phyloP scores from a whole-genome alignment of 2,329 filamentous ascomycete species.

The Sporothrix phasma region DNA sequence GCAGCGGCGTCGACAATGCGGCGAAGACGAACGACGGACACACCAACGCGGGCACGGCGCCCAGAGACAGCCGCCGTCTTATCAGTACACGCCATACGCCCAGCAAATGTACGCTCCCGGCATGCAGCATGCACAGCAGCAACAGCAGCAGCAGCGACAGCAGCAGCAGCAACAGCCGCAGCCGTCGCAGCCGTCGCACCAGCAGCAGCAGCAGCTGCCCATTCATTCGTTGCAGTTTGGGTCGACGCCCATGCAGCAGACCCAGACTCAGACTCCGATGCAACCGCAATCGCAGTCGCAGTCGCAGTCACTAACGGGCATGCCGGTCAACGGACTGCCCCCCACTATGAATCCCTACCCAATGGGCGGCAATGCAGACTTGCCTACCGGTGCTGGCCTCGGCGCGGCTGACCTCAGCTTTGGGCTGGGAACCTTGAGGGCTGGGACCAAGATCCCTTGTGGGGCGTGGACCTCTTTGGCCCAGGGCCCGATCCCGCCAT shows the following conservation, averaged over 20 bases:
- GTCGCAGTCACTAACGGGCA: too few species aligned
- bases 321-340: not conserved
- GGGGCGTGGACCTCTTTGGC: slow-evolving; percentile 20
- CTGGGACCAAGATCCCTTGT: slow-evolving; percentile 17
- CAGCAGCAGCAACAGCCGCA: not conserved
- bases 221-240: not conserved
- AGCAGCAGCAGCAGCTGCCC: not conserved
- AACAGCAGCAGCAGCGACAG: not conserved
- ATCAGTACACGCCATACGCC: not conserved
- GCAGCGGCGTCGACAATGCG: not conserved
- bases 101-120: not conserved
- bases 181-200: not conserved
- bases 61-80: not conserved
- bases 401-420: slow-evolving; percentile 3
- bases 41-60: not conserved
- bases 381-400: not conserved
- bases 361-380: too few species aligned
- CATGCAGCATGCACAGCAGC: not conserved
- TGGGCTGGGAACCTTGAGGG: slow-evolving; percentile 4
- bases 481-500: slow-evolving; percentile 16
- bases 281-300: too few species aligned
- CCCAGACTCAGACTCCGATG: not conserved
- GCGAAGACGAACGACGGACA: not conserved
- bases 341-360: too few species aligned
- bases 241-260: not conserved